phyloP scores from a whole-genome alignment of 805 yeast species.

The Zygotorulaspora florentina region DNA sequence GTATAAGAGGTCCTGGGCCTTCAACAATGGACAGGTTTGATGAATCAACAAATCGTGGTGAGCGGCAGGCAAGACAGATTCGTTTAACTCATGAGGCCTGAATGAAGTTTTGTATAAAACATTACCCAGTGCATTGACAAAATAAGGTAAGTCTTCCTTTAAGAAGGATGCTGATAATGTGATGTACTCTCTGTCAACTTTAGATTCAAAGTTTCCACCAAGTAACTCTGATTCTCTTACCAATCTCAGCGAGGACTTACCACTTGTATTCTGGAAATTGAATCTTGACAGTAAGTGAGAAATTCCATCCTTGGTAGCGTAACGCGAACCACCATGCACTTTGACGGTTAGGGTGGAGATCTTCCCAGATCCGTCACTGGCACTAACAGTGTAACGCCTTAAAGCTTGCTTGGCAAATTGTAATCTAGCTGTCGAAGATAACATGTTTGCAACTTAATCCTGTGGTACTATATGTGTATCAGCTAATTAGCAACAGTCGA shows the following conservation, averaged over 20 bases:
- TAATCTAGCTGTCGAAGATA: conserved; percentile 20
- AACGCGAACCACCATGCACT: conserved; percentile 84
- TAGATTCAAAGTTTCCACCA: conserved; percentile 73
- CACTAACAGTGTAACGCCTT: conserved; percentile 41
- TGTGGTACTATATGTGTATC: neutral
- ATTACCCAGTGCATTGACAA: conserved; percentile 77
- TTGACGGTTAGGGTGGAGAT: conserved; percentile 75
- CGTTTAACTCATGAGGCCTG: conserved; percentile 80
- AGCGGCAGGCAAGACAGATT: conserved; percentile 78
- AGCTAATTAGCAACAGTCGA: no score
- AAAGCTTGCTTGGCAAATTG: conserved; percentile 26
- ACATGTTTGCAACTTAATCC: conserved; percentile 6
- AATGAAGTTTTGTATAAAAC: conserved; percentile 65
- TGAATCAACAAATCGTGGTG: conserved; percentile 57
- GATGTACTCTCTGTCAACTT: conserved; percentile 78
- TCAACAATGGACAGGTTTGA: conserved; percentile 46
- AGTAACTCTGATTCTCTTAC: conserved; percentile 92
- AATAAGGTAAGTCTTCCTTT: conserved; percentile 86
- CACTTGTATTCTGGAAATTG: conserved; percentile 74
- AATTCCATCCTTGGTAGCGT: conserved; percentile 65
- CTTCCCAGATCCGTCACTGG: conserved; percentile 59
- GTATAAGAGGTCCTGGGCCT: conserved; percentile 76
- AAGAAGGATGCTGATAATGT: conserved; percentile 77
- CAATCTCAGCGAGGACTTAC: conserved; percentile 85
- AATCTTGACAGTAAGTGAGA: conserved; percentile 82